These are phyloP conservation scores for Paspalum vaginatum DNA, from an alignment of 176 grass and related monocot genomes.

Conservation along the genomic window DNA sequence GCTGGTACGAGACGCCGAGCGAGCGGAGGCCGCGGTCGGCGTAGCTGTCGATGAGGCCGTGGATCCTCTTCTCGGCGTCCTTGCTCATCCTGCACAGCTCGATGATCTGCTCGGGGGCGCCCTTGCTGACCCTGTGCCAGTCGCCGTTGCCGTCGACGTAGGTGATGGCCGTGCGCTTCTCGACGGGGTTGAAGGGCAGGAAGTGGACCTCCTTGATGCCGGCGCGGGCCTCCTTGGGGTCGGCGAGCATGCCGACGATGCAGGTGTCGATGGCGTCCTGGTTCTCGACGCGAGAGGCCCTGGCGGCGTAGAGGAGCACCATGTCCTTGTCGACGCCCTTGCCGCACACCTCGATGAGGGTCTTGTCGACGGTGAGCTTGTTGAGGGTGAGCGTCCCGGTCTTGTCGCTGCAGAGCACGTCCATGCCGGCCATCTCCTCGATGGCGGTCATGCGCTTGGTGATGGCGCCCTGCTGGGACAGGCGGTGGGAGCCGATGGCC, in stretches of 20 bases:
- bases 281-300: constrained; percentile 90
- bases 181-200: constrained; percentile 88
- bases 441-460: constrained; percentile 99
- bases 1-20: constrained; percentile 72
- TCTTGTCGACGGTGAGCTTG: constrained; percentile 94
- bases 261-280: constrained; percentile 92
- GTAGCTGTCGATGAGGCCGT: constrained; percentile 71
- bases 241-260: constrained; percentile 86
- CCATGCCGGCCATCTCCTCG: constrained; percentile 99
- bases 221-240: constrained; percentile 85
- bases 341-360: constrained; percentile 71
- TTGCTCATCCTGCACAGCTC: constrained; percentile 75
- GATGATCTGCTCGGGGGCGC: constrained; percentile 95
- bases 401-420: constrained; percentile 97
- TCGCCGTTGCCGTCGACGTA: constrained; percentile 80
- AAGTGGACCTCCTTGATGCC: constrained; percentile 92
- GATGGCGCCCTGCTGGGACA: constrained; percentile 92
- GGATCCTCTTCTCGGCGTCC: constrained; percentile 71
- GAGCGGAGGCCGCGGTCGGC: constrained; percentile 89
- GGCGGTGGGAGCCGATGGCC: constrained; percentile 94
- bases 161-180: constrained; percentile 94
- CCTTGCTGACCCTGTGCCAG: constrained; percentile 92
- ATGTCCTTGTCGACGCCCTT: constrained; percentile 72
- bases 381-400: constrained; percentile 93
- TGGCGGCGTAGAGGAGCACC: constrained; percentile 76